phyloP scores from a whole-genome alignment of 495 filamentous ascomycete species.

The Cetradonia linearis region DNA sequence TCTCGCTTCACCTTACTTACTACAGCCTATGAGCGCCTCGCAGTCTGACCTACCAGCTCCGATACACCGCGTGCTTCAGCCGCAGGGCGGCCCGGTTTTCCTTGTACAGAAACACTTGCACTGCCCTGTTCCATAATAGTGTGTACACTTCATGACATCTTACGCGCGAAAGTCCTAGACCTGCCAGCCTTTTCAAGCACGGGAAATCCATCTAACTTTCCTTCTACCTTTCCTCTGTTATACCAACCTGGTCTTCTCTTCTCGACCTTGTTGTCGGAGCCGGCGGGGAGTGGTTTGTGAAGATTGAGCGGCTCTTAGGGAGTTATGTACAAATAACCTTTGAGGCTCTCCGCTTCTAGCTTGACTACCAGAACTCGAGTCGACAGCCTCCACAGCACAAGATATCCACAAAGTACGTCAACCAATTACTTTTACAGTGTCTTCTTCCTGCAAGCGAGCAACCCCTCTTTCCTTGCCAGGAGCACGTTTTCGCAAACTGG shows the following conservation, averaged over 20 bases:
- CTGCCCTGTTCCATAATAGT: background rate
- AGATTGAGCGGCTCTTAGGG: conserved; percentile 4
- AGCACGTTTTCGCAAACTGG: background rate
- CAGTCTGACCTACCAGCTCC: background rate
- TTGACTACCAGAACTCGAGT: background rate
- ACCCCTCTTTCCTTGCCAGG: background rate
- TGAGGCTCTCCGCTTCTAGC: conserved; percentile 8
- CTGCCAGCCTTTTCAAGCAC: conserved; percentile 7
- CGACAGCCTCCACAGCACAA: background rate
- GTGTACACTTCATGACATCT: background rate
- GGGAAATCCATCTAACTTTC: conserved; percentile 1
- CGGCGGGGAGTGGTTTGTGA: background rate
- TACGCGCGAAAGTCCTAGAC: conserved; percentile 3
- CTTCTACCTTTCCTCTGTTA: background rate
- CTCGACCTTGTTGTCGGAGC: background rate
- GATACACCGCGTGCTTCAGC: conserved; percentile 7
- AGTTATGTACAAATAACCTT: conserved; percentile 9
- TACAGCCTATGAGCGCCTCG: background rate
- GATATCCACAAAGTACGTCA: conserved; percentile 4
- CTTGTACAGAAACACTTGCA: background rate
- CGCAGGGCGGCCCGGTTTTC: conserved; percentile 6
- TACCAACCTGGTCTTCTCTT: background rate
- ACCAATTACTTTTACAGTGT: conserved; percentile 4
- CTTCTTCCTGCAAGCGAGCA: background rate
- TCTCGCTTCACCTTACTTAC: background rate